phyloP scores from a whole-genome alignment of 345 rosid species.

The Hibiscus trionum region DNA sequence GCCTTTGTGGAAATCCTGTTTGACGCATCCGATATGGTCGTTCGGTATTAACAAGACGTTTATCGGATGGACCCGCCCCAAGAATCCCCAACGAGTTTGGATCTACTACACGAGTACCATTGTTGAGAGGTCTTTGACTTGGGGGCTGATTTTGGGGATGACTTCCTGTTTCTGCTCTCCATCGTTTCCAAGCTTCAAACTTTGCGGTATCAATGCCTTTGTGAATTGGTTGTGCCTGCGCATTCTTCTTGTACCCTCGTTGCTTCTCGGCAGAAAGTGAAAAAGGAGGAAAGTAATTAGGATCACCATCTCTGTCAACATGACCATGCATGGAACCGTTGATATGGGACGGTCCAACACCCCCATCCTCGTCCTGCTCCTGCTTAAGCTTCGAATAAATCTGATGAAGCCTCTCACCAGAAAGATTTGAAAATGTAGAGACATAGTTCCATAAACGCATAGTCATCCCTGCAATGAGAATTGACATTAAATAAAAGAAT shows the following conservation, averaged over 20 bases:
- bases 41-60: constrained; percentile 30
- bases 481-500: background rate
- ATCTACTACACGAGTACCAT: constrained; percentile 38
- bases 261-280: constrained; percentile 40
- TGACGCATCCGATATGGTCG: constrained; percentile 55
- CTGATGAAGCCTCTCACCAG: constrained; percentile 84
- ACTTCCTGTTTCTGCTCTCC: constrained; percentile 56
- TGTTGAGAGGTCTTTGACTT: constrained; percentile 32
- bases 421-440: constrained; percentile 81
- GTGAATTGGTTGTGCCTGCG: constrained; percentile 34
- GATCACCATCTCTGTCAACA: constrained; percentile 34
- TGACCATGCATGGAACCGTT: constrained; percentile 43
- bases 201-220: constrained; percentile 64
- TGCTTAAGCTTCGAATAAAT: constrained; percentile 84
- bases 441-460: constrained; percentile 90
- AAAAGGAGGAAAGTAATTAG: constrained; percentile 33
- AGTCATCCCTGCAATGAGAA: constrained; percentile 61
- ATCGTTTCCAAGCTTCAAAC: constrained; percentile 87
- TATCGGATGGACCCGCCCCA: constrained; percentile 83
- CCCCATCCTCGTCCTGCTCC: constrained; percentile 70
- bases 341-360: constrained; percentile 59
- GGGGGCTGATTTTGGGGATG: constrained; percentile 31
- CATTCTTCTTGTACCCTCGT: constrained; percentile 49
- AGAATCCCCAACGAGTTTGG: constrained; percentile 87
- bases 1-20: constrained; percentile 57